phyloP scores from a whole-genome alignment of 208 protist genomes.

The Wallacemonas sp. region DNA sequence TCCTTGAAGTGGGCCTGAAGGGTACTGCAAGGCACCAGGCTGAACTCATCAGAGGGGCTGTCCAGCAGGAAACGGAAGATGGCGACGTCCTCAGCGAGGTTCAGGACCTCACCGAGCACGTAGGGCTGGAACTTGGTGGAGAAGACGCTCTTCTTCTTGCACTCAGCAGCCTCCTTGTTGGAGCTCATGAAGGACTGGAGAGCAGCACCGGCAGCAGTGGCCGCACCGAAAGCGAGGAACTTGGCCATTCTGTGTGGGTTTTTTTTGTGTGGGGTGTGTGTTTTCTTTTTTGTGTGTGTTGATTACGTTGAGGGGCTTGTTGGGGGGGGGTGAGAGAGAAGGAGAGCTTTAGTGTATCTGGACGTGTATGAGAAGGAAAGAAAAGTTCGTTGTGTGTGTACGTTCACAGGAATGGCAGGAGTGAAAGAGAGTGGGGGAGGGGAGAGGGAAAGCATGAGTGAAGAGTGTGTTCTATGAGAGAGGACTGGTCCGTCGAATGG shows the following conservation, averaged over 20 bases:
- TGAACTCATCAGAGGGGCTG: slow-evolving; percentile 61
- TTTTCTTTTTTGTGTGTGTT: background rate
- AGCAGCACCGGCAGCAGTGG: slow-evolving; percentile 53
- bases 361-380: too few species aligned
- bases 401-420: too few species aligned
- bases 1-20: slow-evolving; percentile 85
- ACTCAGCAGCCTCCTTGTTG: slow-evolving; percentile 41
- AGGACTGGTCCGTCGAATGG: too few species aligned
- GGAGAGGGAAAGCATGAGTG: too few species aligned
- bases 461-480: too few species aligned
- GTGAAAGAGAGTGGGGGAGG: too few species aligned
- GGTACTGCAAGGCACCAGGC: slow-evolving; percentile 77
- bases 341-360: too few species aligned
- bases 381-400: too few species aligned
- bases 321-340: too few species aligned
- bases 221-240: slow-evolving; percentile 59
- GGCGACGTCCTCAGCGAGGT: slow-evolving; percentile 84
- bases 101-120: slow-evolving; percentile 83
- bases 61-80: slow-evolving; percentile 88
- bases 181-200: slow-evolving; percentile 60
- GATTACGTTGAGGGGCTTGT: slow-evolving; percentile 6
- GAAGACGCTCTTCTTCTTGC: slow-evolving; percentile 44
- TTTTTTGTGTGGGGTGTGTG: background rate
- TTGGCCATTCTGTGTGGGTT: slow-evolving; percentile 31
- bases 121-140: slow-evolving; percentile 77